Conservation (phyloP, 257 asterid genomes). For the Plantago ovata region DNA sequence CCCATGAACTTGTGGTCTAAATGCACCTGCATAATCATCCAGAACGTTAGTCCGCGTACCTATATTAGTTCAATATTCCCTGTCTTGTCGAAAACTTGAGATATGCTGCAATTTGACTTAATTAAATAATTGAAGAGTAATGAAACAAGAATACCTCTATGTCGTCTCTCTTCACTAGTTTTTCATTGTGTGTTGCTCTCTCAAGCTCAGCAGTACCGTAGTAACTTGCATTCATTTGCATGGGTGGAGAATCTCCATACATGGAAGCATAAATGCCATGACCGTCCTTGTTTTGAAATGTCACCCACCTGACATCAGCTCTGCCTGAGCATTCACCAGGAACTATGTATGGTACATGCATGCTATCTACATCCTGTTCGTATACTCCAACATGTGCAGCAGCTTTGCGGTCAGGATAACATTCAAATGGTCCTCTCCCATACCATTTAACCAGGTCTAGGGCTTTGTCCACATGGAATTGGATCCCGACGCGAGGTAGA, state of each 20-base stretch:
- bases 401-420: constrained; percentile 94
- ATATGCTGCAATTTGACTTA: not conserved
- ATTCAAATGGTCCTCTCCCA: constrained; percentile 92
- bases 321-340: constrained; percentile 84
- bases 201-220: constrained; percentile 93
- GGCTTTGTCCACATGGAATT: constrained; percentile 71
- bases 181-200: constrained; percentile 62
- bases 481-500: constrained; percentile 89
- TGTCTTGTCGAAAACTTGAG: too few species aligned
- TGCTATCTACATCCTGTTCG: constrained; percentile 55
- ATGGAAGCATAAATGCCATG: constrained; percentile 72
- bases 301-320: constrained; percentile 93
- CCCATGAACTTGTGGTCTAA: constrained; percentile 98
- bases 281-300: constrained; percentile 64
- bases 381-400: constrained; percentile 82
- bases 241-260: constrained; percentile 65
- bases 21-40: constrained; percentile 57
- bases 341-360: constrained; percentile 90
- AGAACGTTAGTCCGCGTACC: not conserved
- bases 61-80: not conserved
- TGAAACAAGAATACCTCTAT: constrained; percentile 57
- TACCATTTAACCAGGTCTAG: constrained; percentile 76
- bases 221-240: constrained; percentile 94
- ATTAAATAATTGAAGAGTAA: not conserved
- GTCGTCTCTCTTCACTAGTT: constrained; percentile 63